Evolutionary conservation across 129 eudicot species (phyloP).

Genomic region (Pseudognaphalium luteoalbum): DNA sequence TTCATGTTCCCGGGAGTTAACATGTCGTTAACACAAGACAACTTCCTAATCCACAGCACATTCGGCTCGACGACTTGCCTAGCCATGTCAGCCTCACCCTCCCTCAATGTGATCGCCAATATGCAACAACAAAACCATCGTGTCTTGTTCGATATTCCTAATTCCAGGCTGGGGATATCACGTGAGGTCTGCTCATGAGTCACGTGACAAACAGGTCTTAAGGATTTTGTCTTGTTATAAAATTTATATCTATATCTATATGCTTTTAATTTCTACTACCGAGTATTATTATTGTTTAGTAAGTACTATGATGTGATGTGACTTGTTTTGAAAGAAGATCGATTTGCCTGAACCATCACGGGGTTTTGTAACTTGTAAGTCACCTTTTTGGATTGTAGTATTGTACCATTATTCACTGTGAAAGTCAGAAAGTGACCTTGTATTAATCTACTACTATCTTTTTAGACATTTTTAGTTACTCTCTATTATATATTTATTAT

Average conservation of each 20-base stretch:
- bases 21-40: constrained; percentile 77
- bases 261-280: constrained; percentile 18
- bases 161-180: constrained; percentile 79
- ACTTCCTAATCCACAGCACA: constrained; percentile 80
- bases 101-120: constrained; percentile 81
- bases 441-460: background rate
- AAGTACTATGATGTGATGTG: background rate
- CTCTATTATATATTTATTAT: too few relatives aligned
- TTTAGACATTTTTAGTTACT: too few relatives aligned
- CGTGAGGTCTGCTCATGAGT: constrained; percentile 62
- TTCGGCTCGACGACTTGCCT: constrained; percentile 68
- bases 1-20: constrained; percentile 83
- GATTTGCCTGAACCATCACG: background rate
- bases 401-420: background rate
- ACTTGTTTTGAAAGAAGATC: background rate
- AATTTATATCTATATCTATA: background rate
- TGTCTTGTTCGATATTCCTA: constrained; percentile 66
- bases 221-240: constrained; percentile 19
- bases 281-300: constrained; percentile 8
- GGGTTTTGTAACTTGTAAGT: background rate
- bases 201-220: constrained; percentile 26
- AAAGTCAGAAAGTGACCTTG: background rate
- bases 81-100: constrained; percentile 92
- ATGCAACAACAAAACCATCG: constrained; percentile 97
- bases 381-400: background rate